These are phyloP conservation scores for Trametes sp. DNA, from an alignment of 1,284 basidiomycete genomes.

Conservation along the genomic window DNA sequence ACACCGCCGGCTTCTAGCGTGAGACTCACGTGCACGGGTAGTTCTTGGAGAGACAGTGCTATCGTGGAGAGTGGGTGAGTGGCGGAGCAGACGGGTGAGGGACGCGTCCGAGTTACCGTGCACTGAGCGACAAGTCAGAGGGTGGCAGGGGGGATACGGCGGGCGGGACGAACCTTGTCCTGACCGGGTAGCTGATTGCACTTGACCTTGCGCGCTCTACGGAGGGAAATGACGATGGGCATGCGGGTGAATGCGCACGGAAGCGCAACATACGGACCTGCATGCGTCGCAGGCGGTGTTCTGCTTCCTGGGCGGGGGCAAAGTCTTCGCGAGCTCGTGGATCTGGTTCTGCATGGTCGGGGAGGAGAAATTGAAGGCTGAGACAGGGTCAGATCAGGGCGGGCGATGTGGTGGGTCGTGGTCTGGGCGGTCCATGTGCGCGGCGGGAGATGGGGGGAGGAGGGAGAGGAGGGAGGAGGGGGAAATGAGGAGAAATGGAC, in stretches of 20 bases:
- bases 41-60: conserved; percentile 85
- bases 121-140: conserved; percentile 40
- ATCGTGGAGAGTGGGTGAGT: conserved; percentile 18
- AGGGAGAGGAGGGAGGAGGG: conserved; percentile 14
- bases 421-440: conserved; percentile 28
- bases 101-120: conserved; percentile 55
- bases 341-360: conserved; percentile 77
- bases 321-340: conserved; percentile 75
- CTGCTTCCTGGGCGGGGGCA: conserved; percentile 83
- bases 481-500: conserved; percentile 24
- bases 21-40: conserved; percentile 78
- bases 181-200: conserved; percentile 80
- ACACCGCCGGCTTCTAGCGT: conserved; percentile 42
- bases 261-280: conserved; percentile 53
- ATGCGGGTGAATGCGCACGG: conserved; percentile 6
- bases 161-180: conserved; percentile 66
- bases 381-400: conserved; percentile 19
- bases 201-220: conserved; percentile 82
- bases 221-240: conserved; percentile 32
- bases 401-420: conserved; percentile 12
- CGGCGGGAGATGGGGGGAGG: conserved; percentile 12
- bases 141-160: background rate
- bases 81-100: conserved; percentile 1
- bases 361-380: conserved; percentile 67
- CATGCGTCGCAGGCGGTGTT: conserved; percentile 93